Conservation (phyloP, 257 asterid species). For the Striga asiatica region DNA sequence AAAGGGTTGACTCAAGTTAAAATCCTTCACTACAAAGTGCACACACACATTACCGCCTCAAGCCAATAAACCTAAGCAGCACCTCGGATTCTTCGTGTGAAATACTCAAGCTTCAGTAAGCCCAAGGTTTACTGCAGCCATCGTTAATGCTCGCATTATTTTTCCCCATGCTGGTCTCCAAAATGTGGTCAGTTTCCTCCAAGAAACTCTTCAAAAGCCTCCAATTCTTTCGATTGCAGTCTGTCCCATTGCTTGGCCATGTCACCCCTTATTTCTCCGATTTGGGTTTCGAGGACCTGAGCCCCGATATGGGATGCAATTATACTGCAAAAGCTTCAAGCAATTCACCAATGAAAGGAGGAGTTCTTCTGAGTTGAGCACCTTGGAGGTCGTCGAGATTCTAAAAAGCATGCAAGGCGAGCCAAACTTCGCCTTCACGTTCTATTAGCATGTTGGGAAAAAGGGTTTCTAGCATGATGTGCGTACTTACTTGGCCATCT, state of each 20-base stretch:
- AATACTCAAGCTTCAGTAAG: too few species aligned
- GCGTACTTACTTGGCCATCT: constrained; percentile 40
- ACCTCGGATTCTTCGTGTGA: too few species aligned
- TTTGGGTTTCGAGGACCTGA: constrained; percentile 38
- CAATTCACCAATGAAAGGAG: background rate
- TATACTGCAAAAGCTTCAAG: background rate
- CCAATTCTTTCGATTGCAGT: constrained; percentile 29
- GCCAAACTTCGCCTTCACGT: constrained; percentile 38
- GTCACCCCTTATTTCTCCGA: constrained; percentile 40
- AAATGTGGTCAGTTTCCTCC: constrained; percentile 36
- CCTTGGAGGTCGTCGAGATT: constrained; percentile 43
- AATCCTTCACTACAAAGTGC: too few species aligned
- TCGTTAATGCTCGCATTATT: too few species aligned
- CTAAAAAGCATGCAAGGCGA: constrained; percentile 37
- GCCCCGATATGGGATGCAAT: background rate
- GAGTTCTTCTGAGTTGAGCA: constrained; percentile 16
- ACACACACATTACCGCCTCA: too few species aligned
- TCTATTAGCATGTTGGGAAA: constrained; percentile 32
- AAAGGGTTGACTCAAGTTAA: too few species aligned
- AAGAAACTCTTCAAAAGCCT: constrained; percentile 16
- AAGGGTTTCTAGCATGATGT: constrained; percentile 46
- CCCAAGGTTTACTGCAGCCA: too few species aligned
- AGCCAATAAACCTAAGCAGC: too few species aligned
- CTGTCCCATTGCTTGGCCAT: constrained; percentile 54
- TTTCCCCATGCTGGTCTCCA: constrained; percentile 43